Percentiles rank a stretch among this genome's conserved stretches.
These are phyloP conservation scores for Acanthamoeba healyi DNA, from an alignment of 208 protist species.

Conservation along the genomic window DNA sequence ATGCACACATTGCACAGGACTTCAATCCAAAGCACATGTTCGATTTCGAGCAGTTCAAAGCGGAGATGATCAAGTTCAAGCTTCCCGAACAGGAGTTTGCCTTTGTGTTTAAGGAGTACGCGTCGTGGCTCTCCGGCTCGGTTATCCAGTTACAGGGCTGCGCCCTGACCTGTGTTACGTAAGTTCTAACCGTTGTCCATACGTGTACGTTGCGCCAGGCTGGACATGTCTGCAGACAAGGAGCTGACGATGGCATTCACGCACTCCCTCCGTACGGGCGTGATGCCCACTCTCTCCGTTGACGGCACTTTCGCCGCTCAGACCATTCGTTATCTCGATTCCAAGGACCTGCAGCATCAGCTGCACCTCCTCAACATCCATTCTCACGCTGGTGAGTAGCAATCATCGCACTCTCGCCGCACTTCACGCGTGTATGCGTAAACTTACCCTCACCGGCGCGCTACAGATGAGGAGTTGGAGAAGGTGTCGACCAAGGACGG, in stretches of 20 bases:
- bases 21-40: neutral
- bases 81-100: constrained; percentile 9
- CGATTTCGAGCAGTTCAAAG: constrained; percentile 31
- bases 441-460: too few species aligned
- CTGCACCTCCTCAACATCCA: neutral
- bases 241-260: constrained; percentile 33
- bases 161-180: neutral
- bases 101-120: constrained; percentile 32
- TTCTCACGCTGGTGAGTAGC: neutral
- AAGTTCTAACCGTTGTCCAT: too few species aligned
- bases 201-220: too few species aligned
- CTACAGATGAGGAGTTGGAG: constrained; percentile 14
- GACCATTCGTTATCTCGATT: constrained; percentile 24
- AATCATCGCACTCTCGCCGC: too few species aligned
- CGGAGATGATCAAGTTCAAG: constrained; percentile 49
- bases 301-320: neutral
- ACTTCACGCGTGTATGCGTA: too few species aligned
- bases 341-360: neutral
- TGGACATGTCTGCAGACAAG: neutral
- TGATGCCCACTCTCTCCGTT: neutral
- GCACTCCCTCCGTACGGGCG: neutral
- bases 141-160: too few species aligned
- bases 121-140: neutral
- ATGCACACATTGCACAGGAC: too few species aligned
- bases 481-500: neutral